phyloP scores from a whole-genome alignment of 2,329 filamentous ascomycete species.

The Fusarium chuoi region DNA sequence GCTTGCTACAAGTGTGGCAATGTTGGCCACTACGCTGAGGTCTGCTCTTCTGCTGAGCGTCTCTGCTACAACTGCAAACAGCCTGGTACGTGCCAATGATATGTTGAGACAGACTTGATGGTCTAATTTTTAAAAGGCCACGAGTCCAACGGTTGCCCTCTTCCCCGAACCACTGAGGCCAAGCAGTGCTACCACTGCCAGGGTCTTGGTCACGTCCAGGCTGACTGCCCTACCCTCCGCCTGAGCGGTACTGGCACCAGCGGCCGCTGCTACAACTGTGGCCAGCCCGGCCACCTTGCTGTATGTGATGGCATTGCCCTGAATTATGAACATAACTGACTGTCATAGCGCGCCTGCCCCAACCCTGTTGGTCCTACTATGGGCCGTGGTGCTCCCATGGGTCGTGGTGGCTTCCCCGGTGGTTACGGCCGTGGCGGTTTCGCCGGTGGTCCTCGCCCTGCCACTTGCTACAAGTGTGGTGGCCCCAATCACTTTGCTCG shows the following conservation, averaged over 20 bases:
- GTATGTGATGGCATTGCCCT: constrained; percentile 60
- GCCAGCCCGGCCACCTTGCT: constrained; percentile 90
- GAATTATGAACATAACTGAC: constrained; percentile 24
- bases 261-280: constrained; percentile 97
- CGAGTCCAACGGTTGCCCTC: constrained; percentile 97
- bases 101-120: not conserved
- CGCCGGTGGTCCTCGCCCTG: constrained; percentile 73
- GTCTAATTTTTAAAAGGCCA: constrained; percentile 65
- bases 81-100: constrained; percentile 63
- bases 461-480: constrained; percentile 80
- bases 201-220: constrained; percentile 97
- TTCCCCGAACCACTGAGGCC: constrained; percentile 95
- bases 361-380: constrained; percentile 71
- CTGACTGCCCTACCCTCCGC: constrained; percentile 96
- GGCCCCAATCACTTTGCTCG: constrained; percentile 98
- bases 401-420: constrained; percentile 74
- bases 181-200: constrained; percentile 99
- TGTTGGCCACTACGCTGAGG: constrained; percentile 84
- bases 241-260: constrained; percentile 83
- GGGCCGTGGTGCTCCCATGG: constrained; percentile 73
- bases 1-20: constrained; percentile 88
- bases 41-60: constrained; percentile 96
- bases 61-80: constrained; percentile 99
- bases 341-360: constrained; percentile 78
- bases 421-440: constrained; percentile 80